Base-by-base conservation (phyloP, 1,284 basidiomycete genomes). In the Microbotryum scabiosae region DNA sequence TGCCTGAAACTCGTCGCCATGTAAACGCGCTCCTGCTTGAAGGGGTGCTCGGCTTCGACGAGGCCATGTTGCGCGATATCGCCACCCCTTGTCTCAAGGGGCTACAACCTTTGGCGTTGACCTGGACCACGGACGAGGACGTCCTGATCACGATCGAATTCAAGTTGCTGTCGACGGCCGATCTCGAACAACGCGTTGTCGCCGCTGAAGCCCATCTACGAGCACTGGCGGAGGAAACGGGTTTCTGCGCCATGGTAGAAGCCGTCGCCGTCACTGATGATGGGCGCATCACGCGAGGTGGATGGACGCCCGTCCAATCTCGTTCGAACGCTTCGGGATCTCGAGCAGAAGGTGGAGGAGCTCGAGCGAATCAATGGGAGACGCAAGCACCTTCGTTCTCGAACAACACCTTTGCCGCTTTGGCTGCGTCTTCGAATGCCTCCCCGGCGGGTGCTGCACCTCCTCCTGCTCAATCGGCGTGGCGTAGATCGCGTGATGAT, bases 11-110 rank as follows among this genome's bases (percentile, higher is more conserved):
- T 47, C 48, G 51, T 8, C 52, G 58, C 36, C 54, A 54, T 25
- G 59, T 64, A 53, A 67, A 67, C 30, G 61, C 69, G n/a, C 52
- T 66, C 9, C 57, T 62, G 53, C 65, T 72, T 14, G 68, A 70
- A 43, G 64, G 65, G 18, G 71, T 72, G 10, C 67, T 72, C 43
- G 71, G 71, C 2, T 67, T 63, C 51, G 68, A 70, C 49, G 69
- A 70, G 36, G 56, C 54, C 30, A 58, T 50, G 41, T 50, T 72
- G 8, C 46, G 56, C n/a, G 66, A 68, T 16, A 59, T 69, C 32
- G 44, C 70, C 20, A 26, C 45, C 21, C 66, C 65, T 32, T 52
- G 56, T 18, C 59, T 66, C 56, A 60, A 60, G 46, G 63, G 66
- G 2, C 14, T 67, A 16, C 47, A 41, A 41, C 36, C 50, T 16